Evolutionary conservation across 805 yeast species (phyloP).

Genomic region (Komagataella mondaviorum): DNA sequence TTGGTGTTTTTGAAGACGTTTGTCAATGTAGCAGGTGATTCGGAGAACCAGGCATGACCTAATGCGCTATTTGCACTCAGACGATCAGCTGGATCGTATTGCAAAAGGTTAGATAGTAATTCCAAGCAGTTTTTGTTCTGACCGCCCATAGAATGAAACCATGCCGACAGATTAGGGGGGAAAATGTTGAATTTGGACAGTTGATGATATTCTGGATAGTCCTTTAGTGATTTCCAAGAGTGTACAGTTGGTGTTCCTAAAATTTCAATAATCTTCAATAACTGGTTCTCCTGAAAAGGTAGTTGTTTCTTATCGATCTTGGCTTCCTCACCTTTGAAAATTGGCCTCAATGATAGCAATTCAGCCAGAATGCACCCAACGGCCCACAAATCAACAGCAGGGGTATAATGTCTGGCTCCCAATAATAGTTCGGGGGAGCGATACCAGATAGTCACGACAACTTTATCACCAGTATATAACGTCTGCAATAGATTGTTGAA

Average conservation of each 20-base stretch:
- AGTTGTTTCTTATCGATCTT: slow-evolving; percentile 90
- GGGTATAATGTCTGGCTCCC: slow-evolving; percentile 90
- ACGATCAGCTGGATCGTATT: slow-evolving; percentile 73
- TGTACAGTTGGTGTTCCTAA: slow-evolving; percentile 74
- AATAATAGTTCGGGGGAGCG: slow-evolving; percentile 83
- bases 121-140: slow-evolving; percentile 54
- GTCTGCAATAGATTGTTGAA: slow-evolving; percentile 82
- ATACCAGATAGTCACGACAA: slow-evolving; percentile 95
- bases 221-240: slow-evolving; percentile 68
- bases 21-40: slow-evolving; percentile 48
- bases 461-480: slow-evolving; percentile 84
- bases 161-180: slow-evolving; percentile 59
- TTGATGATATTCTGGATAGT: slow-evolving; percentile 74
- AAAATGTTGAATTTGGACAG: slow-evolving; percentile 46
- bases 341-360: slow-evolving; percentile 74
- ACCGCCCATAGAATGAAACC: slow-evolving; percentile 83
- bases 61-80: slow-evolving; percentile 70
- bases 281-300: slow-evolving; percentile 89
- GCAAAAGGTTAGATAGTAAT: slow-evolving; percentile 49
- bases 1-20: slow-evolving; percentile 73
- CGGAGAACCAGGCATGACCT: slow-evolving; percentile 67
- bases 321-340: slow-evolving; percentile 96
- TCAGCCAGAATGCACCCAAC: slow-evolving; percentile 94
- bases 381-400: slow-evolving; percentile 92
- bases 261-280: slow-evolving; percentile 84